Base-by-base conservation (phyloP, 163 green algal genomes). In the Scenedesmus sp. region DNA sequence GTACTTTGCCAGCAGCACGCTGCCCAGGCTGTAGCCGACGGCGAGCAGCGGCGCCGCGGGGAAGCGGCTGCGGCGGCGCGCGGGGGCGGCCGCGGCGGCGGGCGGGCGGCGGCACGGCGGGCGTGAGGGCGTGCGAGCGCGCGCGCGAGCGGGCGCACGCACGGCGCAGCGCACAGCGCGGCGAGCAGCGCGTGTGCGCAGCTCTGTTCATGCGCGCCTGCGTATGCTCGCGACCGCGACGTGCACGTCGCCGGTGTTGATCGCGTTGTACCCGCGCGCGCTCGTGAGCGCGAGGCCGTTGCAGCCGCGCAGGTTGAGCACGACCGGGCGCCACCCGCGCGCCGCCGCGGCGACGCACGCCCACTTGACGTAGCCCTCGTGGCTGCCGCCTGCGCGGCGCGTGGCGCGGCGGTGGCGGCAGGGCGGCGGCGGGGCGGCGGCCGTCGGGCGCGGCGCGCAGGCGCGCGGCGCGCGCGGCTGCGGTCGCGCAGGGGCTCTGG, bases 361-460 rank as follows among this genome's bases (percentile, higher is more conserved):
- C 84, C 87, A 92, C 70, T 93, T 91, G 80, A 85, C 88, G 60
- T 94, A 94, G 3, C 91, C 91, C 63, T 95, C 89, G 24, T 91
- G 78, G 53, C 80, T 90, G 47, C 90, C 89, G 15, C 89, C 89
- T 90, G 84, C 63, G 80, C 10, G 39, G 39, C 39, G n/a, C n/a
- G n/a, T n/a, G n/a, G n/a, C n/a, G n/a, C n/a, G n/a, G n/a, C n/a
- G n/a, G n/a, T n/a, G n/a, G n/a, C n/a, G n/a, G n/a, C n/a, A n/a
- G n/a, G n/a, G n/a, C n/a, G n/a, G n/a, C n/a, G n/a, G n/a, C n/a
- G n/a, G n/a, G n/a, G n/a, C n/a, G n/a, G n/a, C n/a, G n/a, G n/a
- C n/a, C n/a, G n/a, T n/a, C n/a, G n/a, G n/a, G n/a, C n/a, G n/a
- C n/a, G n/a, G n/a, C n/a, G n/a, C n/a, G n/a, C n/a, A n/a, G n/a